Evolutionary conservation across 148 eudicot genomes (phyloP).

Genomic region (Vaccinium corymbosum): DNA sequence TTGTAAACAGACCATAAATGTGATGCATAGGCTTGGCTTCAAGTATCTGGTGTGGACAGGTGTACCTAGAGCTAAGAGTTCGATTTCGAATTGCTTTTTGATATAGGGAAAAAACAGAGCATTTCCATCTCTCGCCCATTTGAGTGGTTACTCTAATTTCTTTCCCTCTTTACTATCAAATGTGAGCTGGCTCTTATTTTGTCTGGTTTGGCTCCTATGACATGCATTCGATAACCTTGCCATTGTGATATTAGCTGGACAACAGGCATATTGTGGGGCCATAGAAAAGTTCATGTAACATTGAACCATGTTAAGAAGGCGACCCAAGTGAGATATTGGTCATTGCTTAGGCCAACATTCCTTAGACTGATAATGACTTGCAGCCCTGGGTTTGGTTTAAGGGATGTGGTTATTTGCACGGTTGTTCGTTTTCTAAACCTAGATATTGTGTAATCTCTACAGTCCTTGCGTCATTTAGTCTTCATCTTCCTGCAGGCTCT

Average conservation of each 20-base stretch:
- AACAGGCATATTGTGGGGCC: background rate
- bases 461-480: constrained; percentile 5
- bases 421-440: background rate
- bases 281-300: background rate
- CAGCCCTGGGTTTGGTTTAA: constrained; percentile 4
- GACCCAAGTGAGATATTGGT: background rate
- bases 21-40: background rate
- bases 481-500: constrained; percentile 59
- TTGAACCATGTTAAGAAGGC: background rate
- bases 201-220: background rate
- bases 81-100: background rate
- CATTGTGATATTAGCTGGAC: background rate
- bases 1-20: background rate
- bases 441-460: background rate
- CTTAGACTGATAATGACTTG: background rate
- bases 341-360: background rate
- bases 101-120: background rate
- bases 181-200: background rate
- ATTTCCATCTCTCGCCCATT: background rate
- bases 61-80: background rate
- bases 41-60: background rate
- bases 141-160: background rate
- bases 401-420: background rate
- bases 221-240: background rate
- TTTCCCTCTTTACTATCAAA: background rate